These are phyloP conservation scores for Nepenthes mirabilis DNA, from an alignment of 148 eudicot species.

Conservation along the genomic window DNA sequence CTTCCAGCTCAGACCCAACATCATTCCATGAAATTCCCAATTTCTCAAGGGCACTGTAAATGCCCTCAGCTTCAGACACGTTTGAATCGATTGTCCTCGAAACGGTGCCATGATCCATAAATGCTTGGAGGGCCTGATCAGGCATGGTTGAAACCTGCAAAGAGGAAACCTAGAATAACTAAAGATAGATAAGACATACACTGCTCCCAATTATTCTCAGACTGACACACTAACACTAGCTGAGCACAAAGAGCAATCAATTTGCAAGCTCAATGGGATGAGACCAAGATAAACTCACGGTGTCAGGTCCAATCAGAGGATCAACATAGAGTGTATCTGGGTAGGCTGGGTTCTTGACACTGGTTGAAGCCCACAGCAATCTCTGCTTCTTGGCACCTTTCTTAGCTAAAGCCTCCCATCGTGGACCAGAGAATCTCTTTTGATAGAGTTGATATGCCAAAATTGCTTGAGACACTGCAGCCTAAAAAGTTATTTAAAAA, in stretches of 20 bases:
- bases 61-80: constrained; percentile 83
- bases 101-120: constrained; percentile 72
- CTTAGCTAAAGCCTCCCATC: constrained; percentile 94
- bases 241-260: neutral
- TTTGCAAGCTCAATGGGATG: neutral
- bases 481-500: constrained; percentile 23
- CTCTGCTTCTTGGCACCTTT: constrained; percentile 99
- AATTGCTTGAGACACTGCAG: constrained; percentile 94
- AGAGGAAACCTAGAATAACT: neutral
- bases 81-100: constrained; percentile 85
- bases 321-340: constrained; percentile 85
- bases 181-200: neutral
- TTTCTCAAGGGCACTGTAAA: constrained; percentile 89
- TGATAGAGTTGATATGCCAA: constrained; percentile 82
- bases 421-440: constrained; percentile 91
- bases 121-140: constrained; percentile 90
- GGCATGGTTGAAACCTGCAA: constrained; percentile 97
- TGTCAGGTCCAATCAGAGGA: constrained; percentile 91
- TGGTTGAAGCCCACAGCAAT: constrained; percentile 92
- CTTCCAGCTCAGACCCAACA: constrained; percentile 84
- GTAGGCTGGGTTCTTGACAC: constrained; percentile 96
- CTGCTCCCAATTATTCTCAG: neutral
- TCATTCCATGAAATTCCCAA: constrained; percentile 77
- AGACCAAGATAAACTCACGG: constrained; percentile 34
- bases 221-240: neutral